Evolutionary conservation across 2,329 filamentous ascomycete genomes (phyloP), one percentile per base, ranked within the genome.

Genomic region (Ceratocystiopsis minuta): DNA sequence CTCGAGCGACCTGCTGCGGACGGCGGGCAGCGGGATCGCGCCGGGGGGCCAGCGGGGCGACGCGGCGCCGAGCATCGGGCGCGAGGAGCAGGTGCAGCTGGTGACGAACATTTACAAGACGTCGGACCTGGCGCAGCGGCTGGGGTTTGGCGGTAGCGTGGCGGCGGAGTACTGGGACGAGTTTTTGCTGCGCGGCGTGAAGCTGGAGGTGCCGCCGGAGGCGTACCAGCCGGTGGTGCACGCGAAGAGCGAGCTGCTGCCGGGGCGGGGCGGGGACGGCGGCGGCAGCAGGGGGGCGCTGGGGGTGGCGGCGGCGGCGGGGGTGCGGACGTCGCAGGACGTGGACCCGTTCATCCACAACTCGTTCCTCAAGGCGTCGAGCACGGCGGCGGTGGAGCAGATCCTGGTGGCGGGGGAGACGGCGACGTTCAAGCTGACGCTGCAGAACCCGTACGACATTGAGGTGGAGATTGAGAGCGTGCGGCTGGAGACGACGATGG

Each of bases 91-190:
- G 59, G 65, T 81, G 17, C 75, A 81, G 20, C 65, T 96, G n/a
- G 69, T 78, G 38, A 82, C 81, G 37, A 94, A 88, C 50, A 87
- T 98, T 45, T 75, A 78, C 33, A 80, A 88, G 47, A 94, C 87
- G 0, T 75, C 87, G 28, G 73, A 68, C 31, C 73, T 90, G n/a
- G 79, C 82, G 1, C 73, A 72, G 46, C 78, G 81, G 45, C 60
- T 95, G 20, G 86, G 86, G 1, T 62, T 86, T 24, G 63, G 70
- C 6, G 39, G 34, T 15, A 62, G 79, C 43, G 60, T 88, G 36
- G 69, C 76, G 41, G 86, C 85, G 6, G 81, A 90, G 50, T 98
- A 95, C 55, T 98, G 90, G 90, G 90, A 98, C 56, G 85, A 94
- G 53, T 96, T 96, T 51, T 65, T 98, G 10, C 70, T 98, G 38